Conservation (phyloP, 164 flowering plant genomes). For the Annona cherimola region DNA sequence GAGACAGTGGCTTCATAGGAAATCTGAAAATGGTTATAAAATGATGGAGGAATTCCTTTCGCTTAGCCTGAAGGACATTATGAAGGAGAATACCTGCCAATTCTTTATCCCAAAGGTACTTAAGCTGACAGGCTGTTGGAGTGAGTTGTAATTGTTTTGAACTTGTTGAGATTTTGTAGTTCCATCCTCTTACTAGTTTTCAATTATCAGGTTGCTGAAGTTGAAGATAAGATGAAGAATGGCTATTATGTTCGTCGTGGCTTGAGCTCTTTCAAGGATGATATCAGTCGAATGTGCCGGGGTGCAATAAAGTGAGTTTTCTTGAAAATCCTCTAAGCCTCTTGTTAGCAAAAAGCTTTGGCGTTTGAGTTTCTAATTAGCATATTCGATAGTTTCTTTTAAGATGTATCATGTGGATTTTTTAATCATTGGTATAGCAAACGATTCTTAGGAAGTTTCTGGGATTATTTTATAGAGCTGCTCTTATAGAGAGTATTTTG, state of each 20-base stretch:
- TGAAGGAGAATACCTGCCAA: conserved; percentile 79
- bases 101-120: conserved; percentile 87
- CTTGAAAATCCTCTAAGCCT: neutral
- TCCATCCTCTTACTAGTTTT: conserved; percentile 1
- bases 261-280: conserved; percentile 70
- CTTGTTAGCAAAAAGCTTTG: neutral
- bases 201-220: conserved; percentile 65
- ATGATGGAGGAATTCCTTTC: conserved; percentile 75
- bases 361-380: neutral
- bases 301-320: conserved; percentile 81
- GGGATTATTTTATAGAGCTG: neutral
- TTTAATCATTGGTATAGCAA: neutral
- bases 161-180: neutral
- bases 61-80: conserved; percentile 62
- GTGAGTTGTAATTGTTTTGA: neutral
- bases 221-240: conserved; percentile 71
- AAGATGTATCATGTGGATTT: neutral
- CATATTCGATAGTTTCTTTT: neutral
- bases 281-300: conserved; percentile 83
- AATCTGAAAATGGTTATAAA: conserved; percentile 66
- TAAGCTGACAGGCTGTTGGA: neutral
- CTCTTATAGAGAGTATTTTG: neutral
- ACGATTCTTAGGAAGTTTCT: neutral
- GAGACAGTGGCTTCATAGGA: conserved; percentile 68
- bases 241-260: conserved; percentile 87